Evolutionary conservation across 148 eudicot genomes (phyloP), one percentile per base, ranked within the genome.

Genomic region (Silene uniflora): DNA sequence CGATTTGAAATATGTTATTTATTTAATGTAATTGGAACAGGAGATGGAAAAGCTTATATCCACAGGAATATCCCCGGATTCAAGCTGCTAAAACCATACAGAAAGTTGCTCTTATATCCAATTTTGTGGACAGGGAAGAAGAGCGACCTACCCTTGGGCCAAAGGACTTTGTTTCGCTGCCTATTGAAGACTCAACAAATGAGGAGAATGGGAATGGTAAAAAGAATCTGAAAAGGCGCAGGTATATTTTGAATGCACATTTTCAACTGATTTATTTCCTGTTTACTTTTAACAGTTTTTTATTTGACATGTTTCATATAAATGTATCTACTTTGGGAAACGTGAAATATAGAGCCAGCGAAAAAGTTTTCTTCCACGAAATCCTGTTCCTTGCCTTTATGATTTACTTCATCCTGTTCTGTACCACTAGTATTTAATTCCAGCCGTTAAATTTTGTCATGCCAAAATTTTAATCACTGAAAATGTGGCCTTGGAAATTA

Each of bases 101-200:
- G 74, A 87, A 72, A 71, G 82, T 67, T 67, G 95, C 91, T 71
- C 79, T 89, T 24, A 84, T 89, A 55, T 86, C 96, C 29, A 91
- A 94, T 79, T 91, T 91, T 75, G 98, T 94, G 32, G 98, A 91
- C 76, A 84, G 98, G 76, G 97, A 91, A 84, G 81, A 88, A 1
- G 88, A 90, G 73, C 85, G 97, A 74, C 97, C 98, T 78, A 80
- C 91, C 61, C 84, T 94, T 71, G 89, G 87, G 71, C 84, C 91
- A 17, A 71, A 83, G 75, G 98, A 91, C 82, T 90, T 91, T 65
- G 32, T 82, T 68, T 81, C 90, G 39, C 76, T 81, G 25, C 77
- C 78, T 35, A 64, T 71, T 69, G 76, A 47, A 7, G 74, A 79
- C 77, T 76, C 80, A 66, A n/a, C 35, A 65, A 61, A 77, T 75